Conservation (phyloP, 2,329 filamentous ascomycete genomes). For the Cordyceps tenuipes region DNA sequence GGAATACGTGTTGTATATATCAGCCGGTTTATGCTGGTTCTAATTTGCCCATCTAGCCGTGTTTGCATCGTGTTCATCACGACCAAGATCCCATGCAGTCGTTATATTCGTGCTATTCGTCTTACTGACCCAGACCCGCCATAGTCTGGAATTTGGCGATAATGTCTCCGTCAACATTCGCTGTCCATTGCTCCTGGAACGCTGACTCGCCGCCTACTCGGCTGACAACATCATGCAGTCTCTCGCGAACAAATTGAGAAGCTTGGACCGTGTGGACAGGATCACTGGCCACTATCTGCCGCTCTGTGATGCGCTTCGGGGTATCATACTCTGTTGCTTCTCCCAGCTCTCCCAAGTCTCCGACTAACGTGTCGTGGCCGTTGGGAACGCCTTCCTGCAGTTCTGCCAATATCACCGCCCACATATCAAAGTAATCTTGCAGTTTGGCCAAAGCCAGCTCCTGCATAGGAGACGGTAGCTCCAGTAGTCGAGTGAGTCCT, state of each 20-base stretch:
- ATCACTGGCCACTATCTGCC: constrained; percentile 49
- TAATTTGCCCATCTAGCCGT: constrained; percentile 1
- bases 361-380: constrained; percentile 42
- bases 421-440: constrained; percentile 68
- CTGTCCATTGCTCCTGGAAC: constrained; percentile 61
- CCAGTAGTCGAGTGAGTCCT: constrained; percentile 62
- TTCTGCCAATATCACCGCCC: constrained; percentile 62
- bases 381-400: constrained; percentile 52
- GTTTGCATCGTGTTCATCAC: not conserved
- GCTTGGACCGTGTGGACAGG: constrained; percentile 59
- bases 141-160: constrained; percentile 49
- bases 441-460: constrained; percentile 52
- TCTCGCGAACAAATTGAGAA: constrained; percentile 54
- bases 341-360: constrained; percentile 26
- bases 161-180: constrained; percentile 69
- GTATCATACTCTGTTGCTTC: constrained; percentile 47
- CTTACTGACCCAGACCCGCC: constrained; percentile 18
- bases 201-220: constrained; percentile 53
- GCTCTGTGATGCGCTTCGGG: constrained; percentile 44
- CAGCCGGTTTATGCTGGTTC: not conserved
- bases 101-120: not conserved
- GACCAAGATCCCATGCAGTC: constrained; percentile 10
- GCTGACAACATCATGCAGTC: constrained; percentile 50
- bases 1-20: not conserved
- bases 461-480: constrained; percentile 50